These are phyloP conservation scores for Solanum sitiens DNA, from an alignment of 257 asterid species.

Conservation along the genomic window DNA sequence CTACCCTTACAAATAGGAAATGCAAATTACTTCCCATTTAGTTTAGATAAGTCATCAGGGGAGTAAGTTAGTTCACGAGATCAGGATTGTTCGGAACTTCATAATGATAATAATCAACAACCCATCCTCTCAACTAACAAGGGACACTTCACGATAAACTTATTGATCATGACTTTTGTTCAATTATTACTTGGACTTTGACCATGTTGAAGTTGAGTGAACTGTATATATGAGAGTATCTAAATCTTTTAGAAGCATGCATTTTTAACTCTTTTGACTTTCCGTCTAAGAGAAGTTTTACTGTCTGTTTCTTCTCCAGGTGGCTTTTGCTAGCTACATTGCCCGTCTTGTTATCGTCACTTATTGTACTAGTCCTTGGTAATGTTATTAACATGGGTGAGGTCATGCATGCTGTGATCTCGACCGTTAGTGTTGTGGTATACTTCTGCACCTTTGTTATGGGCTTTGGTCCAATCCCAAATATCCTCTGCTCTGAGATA, in stretches of 20 bases:
- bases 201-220: neutral
- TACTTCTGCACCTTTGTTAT: slow-evolving; percentile 88
- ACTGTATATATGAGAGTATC: neutral
- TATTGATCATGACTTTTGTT: neutral
- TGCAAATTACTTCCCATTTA: neutral
- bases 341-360: slow-evolving; percentile 59
- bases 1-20: neutral
- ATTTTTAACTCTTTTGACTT: neutral
- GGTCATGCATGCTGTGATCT: slow-evolving; percentile 50
- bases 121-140: neutral
- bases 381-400: slow-evolving; percentile 44
- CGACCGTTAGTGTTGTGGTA: slow-evolving; percentile 68
- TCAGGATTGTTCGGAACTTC: neutral
- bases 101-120: neutral
- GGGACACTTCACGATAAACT: neutral
- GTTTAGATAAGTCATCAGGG: neutral
- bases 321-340: slow-evolving; percentile 67
- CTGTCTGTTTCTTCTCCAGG: neutral
- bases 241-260: neutral
- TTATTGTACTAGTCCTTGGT: slow-evolving; percentile 53
- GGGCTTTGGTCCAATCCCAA: slow-evolving; percentile 96
- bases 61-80: neutral
- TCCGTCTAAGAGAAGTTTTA: neutral
- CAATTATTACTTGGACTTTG: neutral
- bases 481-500: slow-evolving; percentile 92